These are phyloP conservation scores for Tricholoma sp. DNA, from an alignment of 768 basidiomycete genomes.

Conservation along the genomic window DNA sequence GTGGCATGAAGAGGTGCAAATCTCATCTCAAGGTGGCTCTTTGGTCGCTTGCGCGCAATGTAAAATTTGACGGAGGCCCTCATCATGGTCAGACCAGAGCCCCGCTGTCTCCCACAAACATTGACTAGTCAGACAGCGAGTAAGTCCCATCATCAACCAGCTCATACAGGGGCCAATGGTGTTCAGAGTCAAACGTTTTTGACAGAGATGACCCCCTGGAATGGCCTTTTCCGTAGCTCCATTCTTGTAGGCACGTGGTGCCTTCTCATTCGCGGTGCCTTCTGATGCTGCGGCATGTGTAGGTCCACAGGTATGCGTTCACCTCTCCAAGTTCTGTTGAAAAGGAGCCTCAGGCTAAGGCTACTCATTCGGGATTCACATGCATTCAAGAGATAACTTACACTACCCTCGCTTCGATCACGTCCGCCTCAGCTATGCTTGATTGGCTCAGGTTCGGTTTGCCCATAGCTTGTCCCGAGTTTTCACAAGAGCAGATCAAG, in stretches of 20 bases:
- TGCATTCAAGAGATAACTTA: not conserved
- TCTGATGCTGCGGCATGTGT: not conserved
- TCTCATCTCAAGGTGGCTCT: constrained; percentile 13
- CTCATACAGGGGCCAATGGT: not conserved
- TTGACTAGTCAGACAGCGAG: not conserved
- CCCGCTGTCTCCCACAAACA: constrained; percentile 8
- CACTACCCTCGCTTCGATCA: not conserved
- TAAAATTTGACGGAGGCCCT: constrained; percentile 9
- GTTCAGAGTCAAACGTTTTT: not conserved
- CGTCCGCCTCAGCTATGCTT: not conserved
- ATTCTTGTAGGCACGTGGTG: not conserved
- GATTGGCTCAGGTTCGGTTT: not conserved
- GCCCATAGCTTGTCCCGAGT: not conserved
- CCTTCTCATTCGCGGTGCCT: not conserved
- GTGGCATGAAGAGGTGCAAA: constrained; percentile 16
- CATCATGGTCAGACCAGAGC: constrained; percentile 10
- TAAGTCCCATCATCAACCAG: not conserved
- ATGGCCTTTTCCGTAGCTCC: not conserved
- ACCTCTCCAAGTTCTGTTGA: not conserved
- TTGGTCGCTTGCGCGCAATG: constrained; percentile 5
- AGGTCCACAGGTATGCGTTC: not conserved
- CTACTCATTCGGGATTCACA: not conserved
- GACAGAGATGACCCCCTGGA: not conserved
- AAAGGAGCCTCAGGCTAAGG: not conserved
- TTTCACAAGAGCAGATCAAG: not conserved